These are phyloP conservation scores for Strobilomyces echinocephalus DNA, from an alignment of 768 basidiomycete genomes.

Conservation along the genomic window DNA sequence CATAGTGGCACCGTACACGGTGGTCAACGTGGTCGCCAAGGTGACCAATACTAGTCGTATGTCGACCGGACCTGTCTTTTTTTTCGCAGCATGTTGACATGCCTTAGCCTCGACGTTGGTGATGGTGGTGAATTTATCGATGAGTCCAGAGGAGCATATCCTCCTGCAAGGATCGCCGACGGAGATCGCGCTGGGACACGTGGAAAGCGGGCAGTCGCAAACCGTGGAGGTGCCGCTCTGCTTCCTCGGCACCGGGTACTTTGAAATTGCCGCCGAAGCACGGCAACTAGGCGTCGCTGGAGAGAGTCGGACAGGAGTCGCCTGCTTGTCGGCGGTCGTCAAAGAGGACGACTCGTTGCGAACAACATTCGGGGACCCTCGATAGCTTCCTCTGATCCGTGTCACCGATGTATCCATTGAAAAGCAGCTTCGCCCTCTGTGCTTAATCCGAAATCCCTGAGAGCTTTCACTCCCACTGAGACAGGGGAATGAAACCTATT, in stretches of 20 bases:
- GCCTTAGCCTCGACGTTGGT: conserved; percentile 46
- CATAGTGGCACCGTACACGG: conserved; percentile 52
- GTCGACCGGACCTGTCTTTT: conserved; percentile 26
- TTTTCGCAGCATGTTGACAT: conserved; percentile 8
- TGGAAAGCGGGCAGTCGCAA: conserved; percentile 50
- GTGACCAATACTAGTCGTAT: conserved; percentile 66
- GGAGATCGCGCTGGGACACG: conserved; percentile 59
- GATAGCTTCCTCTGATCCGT: background rate
- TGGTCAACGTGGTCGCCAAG: conserved; percentile 53
- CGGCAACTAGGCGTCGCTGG: conserved; percentile 20
- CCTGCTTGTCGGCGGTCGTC: conserved; percentile 15
- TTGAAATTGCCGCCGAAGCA: conserved; percentile 42
- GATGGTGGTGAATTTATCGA: conserved; percentile 49
- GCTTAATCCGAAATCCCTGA: background rate
- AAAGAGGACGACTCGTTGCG: conserved; percentile 6
- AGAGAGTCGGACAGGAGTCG: conserved; percentile 20
- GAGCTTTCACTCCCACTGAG: too few species aligned
- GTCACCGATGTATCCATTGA: background rate
- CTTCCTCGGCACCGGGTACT: conserved; percentile 69
- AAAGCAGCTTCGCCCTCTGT: background rate
- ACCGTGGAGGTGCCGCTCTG: conserved; percentile 57
- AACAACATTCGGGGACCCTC: background rate
- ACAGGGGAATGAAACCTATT: too few species aligned
- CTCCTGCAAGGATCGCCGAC: conserved; percentile 63
- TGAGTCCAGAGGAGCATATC: conserved; percentile 60